Conservation (phyloP, 2,329 filamentous ascomycete genomes). For the Fusarium buxicola region DNA sequence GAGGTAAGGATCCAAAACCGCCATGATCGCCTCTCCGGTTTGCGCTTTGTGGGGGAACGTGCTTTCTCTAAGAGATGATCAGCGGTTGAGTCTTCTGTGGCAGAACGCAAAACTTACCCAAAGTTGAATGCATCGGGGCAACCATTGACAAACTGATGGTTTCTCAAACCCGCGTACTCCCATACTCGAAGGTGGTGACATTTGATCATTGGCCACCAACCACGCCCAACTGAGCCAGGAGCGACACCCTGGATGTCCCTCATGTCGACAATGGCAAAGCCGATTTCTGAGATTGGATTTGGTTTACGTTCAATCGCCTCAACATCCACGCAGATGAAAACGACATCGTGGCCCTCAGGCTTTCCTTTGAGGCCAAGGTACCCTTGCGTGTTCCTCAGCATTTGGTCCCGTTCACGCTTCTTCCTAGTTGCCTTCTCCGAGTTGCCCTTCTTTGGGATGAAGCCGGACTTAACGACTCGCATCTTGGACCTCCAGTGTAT, state of each 20-base stretch:
- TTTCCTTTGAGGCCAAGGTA: constrained; percentile 71
- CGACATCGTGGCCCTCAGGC: constrained; percentile 40
- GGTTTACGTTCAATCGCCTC: constrained; percentile 81
- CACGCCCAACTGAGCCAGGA: constrained; percentile 70
- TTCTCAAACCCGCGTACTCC: constrained; percentile 75
- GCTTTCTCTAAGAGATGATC: constrained; percentile 52
- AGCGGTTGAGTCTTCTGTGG: not conserved
- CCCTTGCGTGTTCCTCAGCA: constrained; percentile 73
- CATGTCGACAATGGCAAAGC: constrained; percentile 84
- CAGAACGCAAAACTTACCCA: constrained; percentile 63
- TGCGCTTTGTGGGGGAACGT: constrained; percentile 53
- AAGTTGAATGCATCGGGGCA: constrained; percentile 82
- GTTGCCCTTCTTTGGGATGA: constrained; percentile 51
- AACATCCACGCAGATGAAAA: constrained; percentile 84
- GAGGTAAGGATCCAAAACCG: constrained; percentile 51
- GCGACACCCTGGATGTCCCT: constrained; percentile 61
- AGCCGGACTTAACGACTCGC: constrained; percentile 38
- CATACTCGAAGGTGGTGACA: constrained; percentile 80
- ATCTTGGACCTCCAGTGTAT: constrained; percentile 38
- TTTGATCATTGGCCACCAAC: constrained; percentile 76
- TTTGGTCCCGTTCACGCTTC: constrained; percentile 62
- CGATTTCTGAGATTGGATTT: constrained; percentile 82
- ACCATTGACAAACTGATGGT: constrained; percentile 75
- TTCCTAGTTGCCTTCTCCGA: constrained; percentile 59
- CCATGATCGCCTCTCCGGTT: constrained; percentile 50